Percentiles rank a stretch among this genome's conserved stretches.
These are phyloP conservation scores for Brasenia schreberi DNA, from an alignment of 164 flowering plant species.

Conservation along the genomic window DNA sequence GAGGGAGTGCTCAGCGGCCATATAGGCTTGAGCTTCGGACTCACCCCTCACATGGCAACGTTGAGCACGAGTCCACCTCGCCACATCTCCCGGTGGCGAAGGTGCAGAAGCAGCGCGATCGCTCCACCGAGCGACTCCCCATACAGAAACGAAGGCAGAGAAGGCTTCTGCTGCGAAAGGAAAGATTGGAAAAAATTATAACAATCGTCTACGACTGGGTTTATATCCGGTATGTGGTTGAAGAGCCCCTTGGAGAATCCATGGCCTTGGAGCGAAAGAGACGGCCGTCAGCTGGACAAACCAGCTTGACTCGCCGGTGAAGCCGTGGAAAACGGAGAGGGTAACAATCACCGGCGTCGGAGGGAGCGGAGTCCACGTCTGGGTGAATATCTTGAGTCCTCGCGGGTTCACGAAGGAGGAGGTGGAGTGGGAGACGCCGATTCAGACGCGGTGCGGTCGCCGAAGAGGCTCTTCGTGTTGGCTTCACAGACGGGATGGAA, in stretches of 20 bases:
- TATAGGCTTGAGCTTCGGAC: slow-evolving; percentile 82
- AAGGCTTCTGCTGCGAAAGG: not conserved
- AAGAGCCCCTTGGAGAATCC: slow-evolving; percentile 45
- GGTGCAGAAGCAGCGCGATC: slow-evolving; percentile 59
- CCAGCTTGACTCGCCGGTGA: slow-evolving; percentile 86
- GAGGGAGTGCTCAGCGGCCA: slow-evolving; percentile 95
- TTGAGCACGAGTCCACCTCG: slow-evolving; percentile 57
- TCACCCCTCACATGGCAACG: slow-evolving; percentile 96
- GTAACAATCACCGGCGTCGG: slow-evolving; percentile 28
- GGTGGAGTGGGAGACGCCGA: slow-evolving; percentile 57
- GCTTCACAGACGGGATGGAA: no score
- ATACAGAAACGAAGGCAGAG: slow-evolving; percentile 68
- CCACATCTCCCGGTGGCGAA: slow-evolving; percentile 36
- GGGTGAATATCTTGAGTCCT: slow-evolving; percentile 80
- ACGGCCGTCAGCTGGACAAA: slow-evolving; percentile 64
- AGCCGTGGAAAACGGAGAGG: slow-evolving; percentile 77
- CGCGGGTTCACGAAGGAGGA: slow-evolving; percentile 51
- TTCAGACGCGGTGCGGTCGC: slow-evolving; percentile 32
- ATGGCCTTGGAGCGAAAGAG: slow-evolving; percentile 86
- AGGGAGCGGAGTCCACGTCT: slow-evolving; percentile 69
- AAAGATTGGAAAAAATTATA: not conserved
- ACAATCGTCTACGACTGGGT: slow-evolving; percentile 82
- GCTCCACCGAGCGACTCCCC: slow-evolving; percentile 96
- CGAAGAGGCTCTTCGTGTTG: slow-evolving; percentile 39
- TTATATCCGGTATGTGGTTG: slow-evolving; percentile 75